Conservation (phyloP, 2,329 filamentous ascomycete genomes). For the Neofusicoccum sp. region DNA sequence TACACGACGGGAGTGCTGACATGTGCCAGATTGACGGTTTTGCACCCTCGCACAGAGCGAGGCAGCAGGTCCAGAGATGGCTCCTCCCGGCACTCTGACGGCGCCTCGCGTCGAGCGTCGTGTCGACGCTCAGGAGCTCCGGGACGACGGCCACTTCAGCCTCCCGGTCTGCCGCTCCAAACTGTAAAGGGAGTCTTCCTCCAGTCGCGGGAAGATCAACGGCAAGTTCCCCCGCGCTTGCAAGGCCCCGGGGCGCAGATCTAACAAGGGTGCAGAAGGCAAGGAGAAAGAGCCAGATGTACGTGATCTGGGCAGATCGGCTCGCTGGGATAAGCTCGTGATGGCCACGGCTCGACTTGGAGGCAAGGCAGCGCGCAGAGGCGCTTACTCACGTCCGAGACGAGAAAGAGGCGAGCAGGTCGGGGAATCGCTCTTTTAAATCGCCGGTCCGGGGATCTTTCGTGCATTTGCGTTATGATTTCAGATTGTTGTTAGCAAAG, state of each 20-base stretch:
- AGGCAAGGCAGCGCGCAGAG: slow-evolving; percentile 11
- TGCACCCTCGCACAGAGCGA: slow-evolving; percentile 83
- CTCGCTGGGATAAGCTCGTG: slow-evolving; percentile 13
- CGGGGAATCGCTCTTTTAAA: slow-evolving; percentile 15
- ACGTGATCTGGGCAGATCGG: slow-evolving; percentile 16
- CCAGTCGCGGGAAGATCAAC: slow-evolving; percentile 21
- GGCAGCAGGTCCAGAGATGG: slow-evolving; percentile 69
- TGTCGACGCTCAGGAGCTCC: slow-evolving; percentile 33
- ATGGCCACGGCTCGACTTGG: slow-evolving; percentile 10
- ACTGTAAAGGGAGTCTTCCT: slow-evolving; percentile 34
- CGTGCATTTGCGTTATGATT: slow-evolving; percentile 15
- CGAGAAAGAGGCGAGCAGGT: slow-evolving; percentile 17
- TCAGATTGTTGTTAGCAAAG: slow-evolving; percentile 16
- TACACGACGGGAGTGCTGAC: neutral
- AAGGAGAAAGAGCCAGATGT: slow-evolving; percentile 15
- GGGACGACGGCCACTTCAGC: slow-evolving; percentile 25
- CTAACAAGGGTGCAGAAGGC: neutral
- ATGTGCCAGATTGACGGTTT: slow-evolving; percentile 74
- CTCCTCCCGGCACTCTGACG: slow-evolving; percentile 54
- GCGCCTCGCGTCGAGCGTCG: slow-evolving; percentile 48
- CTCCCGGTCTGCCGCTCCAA: slow-evolving; percentile 38
- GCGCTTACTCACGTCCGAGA: slow-evolving; percentile 1
- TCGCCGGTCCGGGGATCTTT: slow-evolving; percentile 12
- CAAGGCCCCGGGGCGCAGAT: neutral
- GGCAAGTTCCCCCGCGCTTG: slow-evolving; percentile 1